These are phyloP conservation scores for Pyrenula aspistea DNA, from an alignment of 495 filamentous ascomycete species.

Conservation along the genomic window DNA sequence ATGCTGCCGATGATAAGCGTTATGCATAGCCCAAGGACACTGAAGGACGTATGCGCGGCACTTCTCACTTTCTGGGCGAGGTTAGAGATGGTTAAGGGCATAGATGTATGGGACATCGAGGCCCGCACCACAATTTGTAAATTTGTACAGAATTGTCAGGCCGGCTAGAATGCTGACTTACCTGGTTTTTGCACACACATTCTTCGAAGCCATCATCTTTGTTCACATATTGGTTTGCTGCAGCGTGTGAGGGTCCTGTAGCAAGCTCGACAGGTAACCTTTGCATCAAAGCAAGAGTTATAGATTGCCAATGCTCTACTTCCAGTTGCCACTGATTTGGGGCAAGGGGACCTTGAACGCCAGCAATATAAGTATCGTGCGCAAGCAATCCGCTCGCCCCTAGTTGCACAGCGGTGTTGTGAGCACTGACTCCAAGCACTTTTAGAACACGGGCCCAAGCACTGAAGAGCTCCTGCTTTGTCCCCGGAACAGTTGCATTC, in stretches of 20 bases:
- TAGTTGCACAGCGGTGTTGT: background rate
- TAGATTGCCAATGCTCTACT: background rate
- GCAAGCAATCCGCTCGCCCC: background rate
- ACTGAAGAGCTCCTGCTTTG: background rate
- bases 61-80: background rate
- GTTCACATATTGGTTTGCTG: background rate
- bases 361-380: background rate
- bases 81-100: no score
- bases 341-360: background rate
- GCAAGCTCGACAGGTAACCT: background rate
- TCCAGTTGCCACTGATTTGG: background rate
- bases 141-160: no score
- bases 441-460: background rate
- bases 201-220: background rate
- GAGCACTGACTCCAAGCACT: background rate
- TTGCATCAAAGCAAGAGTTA: background rate
- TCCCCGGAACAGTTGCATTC: background rate
- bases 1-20: background rate
- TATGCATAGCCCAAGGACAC: background rate
- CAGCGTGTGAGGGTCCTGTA: background rate
- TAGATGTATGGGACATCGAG: no score
- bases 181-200: background rate
- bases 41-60: background rate
- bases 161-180: no score
- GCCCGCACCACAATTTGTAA: no score